phyloP scores from a whole-genome alignment of 108 stramenopile species.

The Tribonema minus region DNA sequence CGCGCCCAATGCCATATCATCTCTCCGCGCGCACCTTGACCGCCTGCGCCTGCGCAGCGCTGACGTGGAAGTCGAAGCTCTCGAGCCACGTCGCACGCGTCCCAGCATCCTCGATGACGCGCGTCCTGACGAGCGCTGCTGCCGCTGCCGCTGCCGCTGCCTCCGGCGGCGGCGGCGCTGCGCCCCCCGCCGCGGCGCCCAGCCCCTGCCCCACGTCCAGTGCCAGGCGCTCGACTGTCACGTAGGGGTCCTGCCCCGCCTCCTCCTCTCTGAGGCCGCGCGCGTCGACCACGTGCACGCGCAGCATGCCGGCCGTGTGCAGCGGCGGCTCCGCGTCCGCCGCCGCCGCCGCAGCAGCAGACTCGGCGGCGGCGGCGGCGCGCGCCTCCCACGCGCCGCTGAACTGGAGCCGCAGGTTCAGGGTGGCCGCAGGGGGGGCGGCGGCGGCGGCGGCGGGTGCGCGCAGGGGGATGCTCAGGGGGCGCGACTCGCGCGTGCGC shows the following conservation, averaged over 20 bases:
- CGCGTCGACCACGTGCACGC: slow-evolving; percentile 5
- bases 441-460: neutral
- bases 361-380: neutral
- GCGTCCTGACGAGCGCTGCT: no score
- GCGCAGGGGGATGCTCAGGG: neutral
- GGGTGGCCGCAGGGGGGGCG: neutral
- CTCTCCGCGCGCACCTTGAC: no score
- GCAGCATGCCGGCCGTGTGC: neutral
- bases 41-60: neutral
- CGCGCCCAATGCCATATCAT: no score
- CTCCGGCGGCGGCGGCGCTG: no score
- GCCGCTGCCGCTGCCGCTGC: no score
- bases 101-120: no score
- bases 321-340: neutral
- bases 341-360: neutral
- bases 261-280: neutral
- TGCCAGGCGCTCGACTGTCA: neutral
- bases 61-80: neutral
- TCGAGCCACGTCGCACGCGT: slow-evolving; percentile 13
- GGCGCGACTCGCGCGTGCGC: neutral
- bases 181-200: no score
- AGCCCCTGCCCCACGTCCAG: no score
- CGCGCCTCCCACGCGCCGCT: neutral
- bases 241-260: neutral
- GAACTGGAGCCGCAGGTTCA: neutral